Conservation (phyloP, 2,329 filamentous ascomycete species). For the Aspergillus quadricinctus region DNA sequence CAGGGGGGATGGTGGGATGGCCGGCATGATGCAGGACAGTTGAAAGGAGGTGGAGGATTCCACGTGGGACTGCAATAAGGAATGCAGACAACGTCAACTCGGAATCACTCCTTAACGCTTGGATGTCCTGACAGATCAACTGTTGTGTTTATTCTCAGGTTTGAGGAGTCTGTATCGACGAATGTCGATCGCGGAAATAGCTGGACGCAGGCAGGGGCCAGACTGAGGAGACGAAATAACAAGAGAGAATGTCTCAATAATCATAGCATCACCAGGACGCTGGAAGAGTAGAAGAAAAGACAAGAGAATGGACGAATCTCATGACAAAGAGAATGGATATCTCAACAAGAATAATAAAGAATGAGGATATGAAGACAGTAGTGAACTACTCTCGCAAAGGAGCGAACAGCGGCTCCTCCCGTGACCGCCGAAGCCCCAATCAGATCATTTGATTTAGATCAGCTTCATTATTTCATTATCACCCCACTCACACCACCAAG, state of each 20-base stretch:
- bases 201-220: background rate
- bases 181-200: background rate
- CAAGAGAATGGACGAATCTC: background rate
- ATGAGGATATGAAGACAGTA: background rate
- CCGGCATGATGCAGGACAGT: conserved; percentile 19
- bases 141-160: background rate
- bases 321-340: background rate
- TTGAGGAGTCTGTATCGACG: background rate
- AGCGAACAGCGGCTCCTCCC: conserved; percentile 8
- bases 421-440: conserved; percentile 25
- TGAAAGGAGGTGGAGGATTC: background rate
- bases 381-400: background rate
- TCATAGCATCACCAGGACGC: background rate
- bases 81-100: background rate
- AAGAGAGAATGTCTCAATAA: background rate
- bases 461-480: conserved; percentile 1
- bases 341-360: background rate
- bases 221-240: background rate
- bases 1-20: conserved; percentile 32
- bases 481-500: conserved; percentile 1
- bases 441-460: conserved; percentile 4
- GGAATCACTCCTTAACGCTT: background rate
- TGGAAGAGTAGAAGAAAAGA: background rate
- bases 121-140: background rate
- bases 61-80: background rate